Evolutionary conservation across 441 rosid species (phyloP).

Genomic region (Populus trichocarpa): DNA sequence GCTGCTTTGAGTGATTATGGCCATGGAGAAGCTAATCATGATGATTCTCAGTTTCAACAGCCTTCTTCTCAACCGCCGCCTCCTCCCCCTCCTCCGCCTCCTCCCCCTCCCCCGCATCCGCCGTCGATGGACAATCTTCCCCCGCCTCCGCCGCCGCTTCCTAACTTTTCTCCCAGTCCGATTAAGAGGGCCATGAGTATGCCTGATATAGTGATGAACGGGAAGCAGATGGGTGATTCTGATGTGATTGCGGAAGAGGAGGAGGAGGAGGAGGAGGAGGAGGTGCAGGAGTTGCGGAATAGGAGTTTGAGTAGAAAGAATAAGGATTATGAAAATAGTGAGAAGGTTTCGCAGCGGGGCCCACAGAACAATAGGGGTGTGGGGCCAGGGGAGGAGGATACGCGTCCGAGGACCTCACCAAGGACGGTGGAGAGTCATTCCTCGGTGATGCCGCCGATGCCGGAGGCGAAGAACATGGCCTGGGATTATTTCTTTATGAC

Average conservation of each 20-base stretch:
- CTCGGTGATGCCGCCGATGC: slow-evolving; percentile 42
- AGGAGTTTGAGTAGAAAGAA: neutral
- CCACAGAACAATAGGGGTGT: slow-evolving; percentile 22
- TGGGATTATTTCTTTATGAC: slow-evolving; percentile 88
- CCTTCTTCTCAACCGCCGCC: neutral
- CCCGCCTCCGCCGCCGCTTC: slow-evolving; percentile 60
- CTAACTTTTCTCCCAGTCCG: slow-evolving; percentile 24
- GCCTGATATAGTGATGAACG: slow-evolving; percentile 57
- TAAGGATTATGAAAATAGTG: slow-evolving; percentile 15
- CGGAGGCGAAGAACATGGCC: slow-evolving; percentile 44
- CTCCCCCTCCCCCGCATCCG: slow-evolving; percentile 48
- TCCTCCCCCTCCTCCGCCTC: slow-evolving; percentile 35
- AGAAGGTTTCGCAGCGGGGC: slow-evolving; percentile 13
- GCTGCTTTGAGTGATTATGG: slow-evolving; percentile 88
- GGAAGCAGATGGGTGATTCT: slow-evolving; percentile 27
- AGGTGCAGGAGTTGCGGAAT: slow-evolving; percentile 36
- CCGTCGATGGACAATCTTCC: slow-evolving; percentile 25
- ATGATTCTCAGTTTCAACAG: slow-evolving; percentile 27
- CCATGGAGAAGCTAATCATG: slow-evolving; percentile 61
- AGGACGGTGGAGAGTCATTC: slow-evolving; percentile 35
- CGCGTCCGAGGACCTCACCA: slow-evolving; percentile 35
- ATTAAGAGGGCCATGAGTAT: slow-evolving; percentile 66
- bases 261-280: slow-evolving; percentile 31
- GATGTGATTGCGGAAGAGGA: slow-evolving; percentile 38
- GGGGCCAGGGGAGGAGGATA: slow-evolving; percentile 13